These are phyloP conservation scores for Chalciporus piperatus DNA, from an alignment of 768 basidiomycete genomes.

Conservation along the genomic window DNA sequence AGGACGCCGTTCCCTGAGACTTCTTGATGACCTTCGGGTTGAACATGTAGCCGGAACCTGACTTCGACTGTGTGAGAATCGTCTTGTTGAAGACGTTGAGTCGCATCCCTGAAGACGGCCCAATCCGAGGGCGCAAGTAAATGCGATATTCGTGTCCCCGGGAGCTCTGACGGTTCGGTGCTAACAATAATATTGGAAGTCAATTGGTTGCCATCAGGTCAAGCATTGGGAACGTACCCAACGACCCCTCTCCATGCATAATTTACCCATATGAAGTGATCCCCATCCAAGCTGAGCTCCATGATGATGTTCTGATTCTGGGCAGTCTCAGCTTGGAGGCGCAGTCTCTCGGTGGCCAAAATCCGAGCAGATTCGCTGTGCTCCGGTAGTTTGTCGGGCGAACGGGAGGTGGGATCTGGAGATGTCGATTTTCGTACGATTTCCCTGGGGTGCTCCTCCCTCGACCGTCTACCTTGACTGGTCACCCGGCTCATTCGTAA, in stretches of 20 bases:
- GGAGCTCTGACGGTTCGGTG: constrained; percentile 74
- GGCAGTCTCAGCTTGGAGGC: constrained; percentile 89
- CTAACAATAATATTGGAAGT: constrained; percentile 40
- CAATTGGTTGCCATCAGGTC: background rate
- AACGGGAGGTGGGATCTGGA: constrained; percentile 35
- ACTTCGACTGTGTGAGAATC: constrained; percentile 94
- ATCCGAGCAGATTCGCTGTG: constrained; percentile 74
- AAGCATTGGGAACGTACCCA: constrained; percentile 52
- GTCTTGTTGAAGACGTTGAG: constrained; percentile 79
- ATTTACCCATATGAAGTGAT: constrained; percentile 94
- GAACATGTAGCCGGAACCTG: constrained; percentile 80
- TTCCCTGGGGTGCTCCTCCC: constrained; percentile 58
- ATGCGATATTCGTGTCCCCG: constrained; percentile 78
- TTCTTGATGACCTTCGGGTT: constrained; percentile 56
- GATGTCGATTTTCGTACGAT: constrained; percentile 37
- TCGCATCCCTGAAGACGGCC: constrained; percentile 83
- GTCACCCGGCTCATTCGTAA: constrained; percentile 48
- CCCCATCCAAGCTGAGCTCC: constrained; percentile 91
- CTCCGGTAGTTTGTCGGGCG: constrained; percentile 49
- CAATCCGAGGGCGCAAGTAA: constrained; percentile 78
- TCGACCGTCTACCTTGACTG: constrained; percentile 50
- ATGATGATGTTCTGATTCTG: constrained; percentile 95
- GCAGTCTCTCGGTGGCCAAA: constrained; percentile 84
- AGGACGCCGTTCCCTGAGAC: constrained; percentile 47
- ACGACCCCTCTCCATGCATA: constrained; percentile 93